A percentile compares a stretch with the other conserved stretches of the same genome.
phyloP scores from a whole-genome alignment of 177 flowering plant species.

The Vitis hybrid region DNA sequence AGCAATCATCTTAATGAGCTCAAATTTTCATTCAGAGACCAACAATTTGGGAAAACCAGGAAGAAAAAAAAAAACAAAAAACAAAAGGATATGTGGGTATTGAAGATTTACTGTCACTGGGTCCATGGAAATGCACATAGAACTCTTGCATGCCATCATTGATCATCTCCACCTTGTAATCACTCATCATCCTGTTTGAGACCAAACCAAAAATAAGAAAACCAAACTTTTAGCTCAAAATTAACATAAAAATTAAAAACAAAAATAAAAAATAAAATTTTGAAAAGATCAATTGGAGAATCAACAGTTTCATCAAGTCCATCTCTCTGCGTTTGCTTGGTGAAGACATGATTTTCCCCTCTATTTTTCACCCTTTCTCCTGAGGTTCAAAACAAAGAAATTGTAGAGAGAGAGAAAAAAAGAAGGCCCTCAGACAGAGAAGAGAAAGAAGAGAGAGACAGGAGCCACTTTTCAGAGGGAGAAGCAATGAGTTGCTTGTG shows the following conservation, averaged over 20 bases:
- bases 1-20: slow-evolving; percentile 3
- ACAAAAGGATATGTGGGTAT: slow-evolving; percentile 1
- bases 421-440: slow-evolving; percentile 1
- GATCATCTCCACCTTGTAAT: slow-evolving; percentile 76
- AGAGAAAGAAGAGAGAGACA: slow-evolving; percentile 1
- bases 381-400: background rate
- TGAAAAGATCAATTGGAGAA: slow-evolving; percentile 6
- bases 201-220: slow-evolving; percentile 2
- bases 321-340: slow-evolving; percentile 61
- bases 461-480: background rate
- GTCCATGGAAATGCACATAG: slow-evolving; percentile 70
- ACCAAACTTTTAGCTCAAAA: background rate
- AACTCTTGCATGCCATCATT: slow-evolving; percentile 77
- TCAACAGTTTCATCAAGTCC: slow-evolving; percentile 77
- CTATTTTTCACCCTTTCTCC: background rate
- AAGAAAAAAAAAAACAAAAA: slow-evolving; percentile 6
- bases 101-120: slow-evolving; percentile 57
- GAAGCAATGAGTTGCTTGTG: slow-evolving; percentile 10
- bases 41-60: background rate
- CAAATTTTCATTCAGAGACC: background rate
- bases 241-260: background rate
- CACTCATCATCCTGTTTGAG: slow-evolving; percentile 68
- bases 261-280: background rate
- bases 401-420: slow-evolving; percentile 5
- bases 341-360: slow-evolving; percentile 51